Evolutionary conservation across 441 rosid species (phyloP), one percentile per base, ranked within the genome.

Genomic region (Sinapis alba): DNA sequence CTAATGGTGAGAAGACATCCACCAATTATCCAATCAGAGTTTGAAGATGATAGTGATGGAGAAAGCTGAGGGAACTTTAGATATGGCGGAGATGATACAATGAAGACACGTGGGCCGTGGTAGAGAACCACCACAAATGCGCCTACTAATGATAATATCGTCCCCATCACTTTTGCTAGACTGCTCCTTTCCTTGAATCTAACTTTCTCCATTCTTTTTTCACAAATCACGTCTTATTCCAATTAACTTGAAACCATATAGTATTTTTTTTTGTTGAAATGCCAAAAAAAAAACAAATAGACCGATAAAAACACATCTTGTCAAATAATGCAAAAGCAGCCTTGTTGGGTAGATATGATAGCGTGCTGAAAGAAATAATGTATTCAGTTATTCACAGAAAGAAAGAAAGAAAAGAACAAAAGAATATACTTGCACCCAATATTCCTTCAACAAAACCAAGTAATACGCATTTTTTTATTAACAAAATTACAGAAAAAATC

Each of bases 201-300:
- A 9, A 83, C 38, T 11, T 77, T 81, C 66, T 89, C 93, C 90
- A 89, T 78, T 76, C 91, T 89, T 59, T 59, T 41, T 43, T 9
- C 45, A 65, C 12, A 27, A 26, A 36, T 73, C 53, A 73, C 6
- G 13, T 41, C 8, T 50, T 16, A 18, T 27, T 18, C 27, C 56
- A 66, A 43, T n/a, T 7, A 43, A 43, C 8, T n/a, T 15, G 7
- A 41, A 41, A 38, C 67, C 13, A 63, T 13, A 1, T 12, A 6
- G 15, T 13, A 11, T 18, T 50, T 18, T 41, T 20, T 21, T 19
- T 63, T 24, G 19, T 24, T 16, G 8, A 53, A 53, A 19, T 53
- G 58, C 13, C n/a, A 19, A 53, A 51, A 60, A 64, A 19, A 7
- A 34, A 9, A 18, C 19, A 4, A 8, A 7, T 7, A 23, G 18